These are phyloP conservation scores for Euphrasia confusa DNA, from an alignment of 257 asterid genomes.

Conservation along the genomic window DNA sequence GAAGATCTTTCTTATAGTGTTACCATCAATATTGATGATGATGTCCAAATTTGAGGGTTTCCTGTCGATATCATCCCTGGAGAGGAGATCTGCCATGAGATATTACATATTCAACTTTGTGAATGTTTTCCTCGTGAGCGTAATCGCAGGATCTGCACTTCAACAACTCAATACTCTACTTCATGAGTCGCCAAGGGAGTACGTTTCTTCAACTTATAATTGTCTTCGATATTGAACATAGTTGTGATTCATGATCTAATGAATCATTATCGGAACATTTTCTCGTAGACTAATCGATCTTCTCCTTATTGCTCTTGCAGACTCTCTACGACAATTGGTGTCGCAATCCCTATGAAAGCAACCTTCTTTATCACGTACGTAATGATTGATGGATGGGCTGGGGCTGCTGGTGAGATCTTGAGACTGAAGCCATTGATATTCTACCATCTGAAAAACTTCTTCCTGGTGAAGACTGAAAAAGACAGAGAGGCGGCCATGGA, in stretches of 20 bases:
- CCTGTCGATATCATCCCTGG: constrained; percentile 66
- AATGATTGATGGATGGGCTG: constrained; percentile 98
- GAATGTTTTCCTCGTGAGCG: constrained; percentile 85
- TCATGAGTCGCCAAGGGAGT: constrained; percentile 57
- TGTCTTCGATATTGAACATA: constrained; percentile 2
- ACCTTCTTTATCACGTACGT: constrained; percentile 83
- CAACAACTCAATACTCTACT: constrained; percentile 60
- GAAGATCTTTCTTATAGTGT: constrained; percentile 82
- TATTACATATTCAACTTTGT: constrained; percentile 72
- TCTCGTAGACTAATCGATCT: background rate
- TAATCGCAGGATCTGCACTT: constrained; percentile 80
- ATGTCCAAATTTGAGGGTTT: constrained; percentile 90
- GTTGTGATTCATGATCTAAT: constrained; percentile 10
- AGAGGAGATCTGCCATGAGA: constrained; percentile 85
- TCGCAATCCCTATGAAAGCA: constrained; percentile 90
- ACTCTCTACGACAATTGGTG: constrained; percentile 63
- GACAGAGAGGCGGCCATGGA: constrained; percentile 89
- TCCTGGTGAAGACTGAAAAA: constrained; percentile 85
- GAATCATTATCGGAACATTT: background rate
- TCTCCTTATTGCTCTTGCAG: constrained; percentile 39
- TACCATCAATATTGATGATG: constrained; percentile 75
- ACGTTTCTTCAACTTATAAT: constrained; percentile 27
- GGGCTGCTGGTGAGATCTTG: constrained; percentile 83
- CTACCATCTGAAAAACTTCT: constrained; percentile 71
- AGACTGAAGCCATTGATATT: constrained; percentile 72